phyloP scores from a whole-genome alignment of 2,329 filamentous ascomycete genomes.

The Pleurostoma richardsiae region DNA sequence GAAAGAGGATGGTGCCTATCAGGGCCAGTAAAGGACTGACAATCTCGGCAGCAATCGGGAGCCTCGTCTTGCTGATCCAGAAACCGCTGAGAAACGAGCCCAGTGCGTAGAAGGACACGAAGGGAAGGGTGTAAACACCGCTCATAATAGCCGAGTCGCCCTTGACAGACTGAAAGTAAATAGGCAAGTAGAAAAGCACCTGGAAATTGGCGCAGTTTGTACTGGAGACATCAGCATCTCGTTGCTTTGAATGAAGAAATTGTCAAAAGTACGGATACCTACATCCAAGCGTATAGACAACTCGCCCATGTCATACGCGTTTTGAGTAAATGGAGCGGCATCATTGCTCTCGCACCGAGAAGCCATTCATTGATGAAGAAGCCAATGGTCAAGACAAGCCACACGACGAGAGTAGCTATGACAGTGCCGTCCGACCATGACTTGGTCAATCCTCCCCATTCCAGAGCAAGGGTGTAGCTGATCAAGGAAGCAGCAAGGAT shows the following conservation, averaged over 20 bases:
- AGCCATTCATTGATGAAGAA: background rate
- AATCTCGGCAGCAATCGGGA: constrained; percentile 18
- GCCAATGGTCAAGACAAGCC: background rate
- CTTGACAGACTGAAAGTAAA: constrained; percentile 3
- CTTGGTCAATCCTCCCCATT: constrained; percentile 1
- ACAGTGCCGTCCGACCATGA: constrained; percentile 1
- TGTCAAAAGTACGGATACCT: background rate
- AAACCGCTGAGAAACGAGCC: constrained; percentile 1
- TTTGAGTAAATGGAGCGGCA: background rate
- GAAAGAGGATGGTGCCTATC: background rate
- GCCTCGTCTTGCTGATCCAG: background rate
- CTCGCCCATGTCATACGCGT: constrained; percentile 2
- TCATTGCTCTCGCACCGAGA: background rate
- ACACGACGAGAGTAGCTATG: constrained; percentile 1
- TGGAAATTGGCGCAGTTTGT: background rate
- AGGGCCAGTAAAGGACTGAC: background rate
- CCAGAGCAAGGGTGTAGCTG: constrained; percentile 1
- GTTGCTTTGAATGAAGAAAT: background rate
- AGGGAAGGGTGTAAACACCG: constrained; percentile 2
- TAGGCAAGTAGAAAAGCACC: constrained; percentile 3
- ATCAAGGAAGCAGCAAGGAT: background rate
- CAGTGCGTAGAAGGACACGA: constrained; percentile 2
- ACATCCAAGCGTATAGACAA: constrained; percentile 2
- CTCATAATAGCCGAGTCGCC: constrained; percentile 3
- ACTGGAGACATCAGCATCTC: background rate